Evolutionary conservation across 352 stramenopile genomes (phyloP).

Genomic region (Plasmopara viticola): DNA sequence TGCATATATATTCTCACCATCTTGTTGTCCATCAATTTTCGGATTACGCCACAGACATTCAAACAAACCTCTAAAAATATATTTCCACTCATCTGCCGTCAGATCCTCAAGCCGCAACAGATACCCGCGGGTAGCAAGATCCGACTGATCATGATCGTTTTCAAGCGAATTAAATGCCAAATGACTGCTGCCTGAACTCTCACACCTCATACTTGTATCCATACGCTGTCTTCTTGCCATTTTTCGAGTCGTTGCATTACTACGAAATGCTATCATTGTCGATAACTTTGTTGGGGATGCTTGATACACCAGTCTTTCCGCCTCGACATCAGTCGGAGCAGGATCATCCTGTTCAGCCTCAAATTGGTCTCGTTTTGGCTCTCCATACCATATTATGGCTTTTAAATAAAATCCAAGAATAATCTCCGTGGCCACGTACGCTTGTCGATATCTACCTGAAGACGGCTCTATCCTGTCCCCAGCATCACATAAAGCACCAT

Average conservation of each 20-base stretch:
- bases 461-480: conserved; percentile 3
- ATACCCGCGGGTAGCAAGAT: conserved; percentile 48
- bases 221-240: conserved; percentile 31
- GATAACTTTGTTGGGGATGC: conserved; percentile 8
- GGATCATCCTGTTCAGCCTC: conserved; percentile 1
- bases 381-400: conserved; percentile 59
- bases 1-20: background rate
- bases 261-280: conserved; percentile 26
- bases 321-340: background rate
- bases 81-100: conserved; percentile 54
- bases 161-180: conserved; percentile 29
- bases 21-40: conserved; percentile 5
- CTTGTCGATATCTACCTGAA: conserved; percentile 44
- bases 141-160: conserved; percentile 24
- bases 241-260: conserved; percentile 32
- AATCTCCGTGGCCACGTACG: conserved; percentile 65
- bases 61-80: conserved; percentile 63
- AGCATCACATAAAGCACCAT: conserved; percentile 5
- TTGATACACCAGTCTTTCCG: conserved; percentile 11
- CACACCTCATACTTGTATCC: conserved; percentile 34
- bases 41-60: conserved; percentile 36
- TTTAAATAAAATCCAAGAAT: conserved; percentile 73
- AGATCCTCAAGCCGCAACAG: conserved; percentile 61
- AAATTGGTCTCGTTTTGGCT: conserved; percentile 28
- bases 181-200: conserved; percentile 37